Percentiles rank a stretch among this genome's conserved stretches.
Evolutionary conservation across 441 rosid genomes (phyloP).

Genomic region (Aleurites moluccanus): DNA sequence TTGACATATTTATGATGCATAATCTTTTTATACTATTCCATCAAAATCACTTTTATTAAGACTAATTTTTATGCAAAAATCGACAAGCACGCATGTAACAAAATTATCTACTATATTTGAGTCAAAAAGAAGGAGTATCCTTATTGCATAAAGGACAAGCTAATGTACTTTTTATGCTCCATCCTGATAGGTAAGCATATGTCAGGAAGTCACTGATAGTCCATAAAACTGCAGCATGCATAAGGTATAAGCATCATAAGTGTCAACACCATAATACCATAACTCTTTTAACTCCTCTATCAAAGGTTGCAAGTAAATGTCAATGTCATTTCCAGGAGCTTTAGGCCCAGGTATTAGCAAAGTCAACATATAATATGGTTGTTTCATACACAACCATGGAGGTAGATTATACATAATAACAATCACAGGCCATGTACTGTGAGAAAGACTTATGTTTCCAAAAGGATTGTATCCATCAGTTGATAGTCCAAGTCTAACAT

Average conservation of each 20-base stretch:
- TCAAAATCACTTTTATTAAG: background rate
- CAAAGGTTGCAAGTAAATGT: constrained; percentile 20
- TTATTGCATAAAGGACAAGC: too few species aligned
- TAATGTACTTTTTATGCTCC: too few species aligned
- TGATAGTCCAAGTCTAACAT: background rate
- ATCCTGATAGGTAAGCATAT: too few species aligned
- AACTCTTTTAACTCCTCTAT: constrained; percentile 17
- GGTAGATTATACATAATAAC: constrained; percentile 15
- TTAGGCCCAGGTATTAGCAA: constrained; percentile 3
- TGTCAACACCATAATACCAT: constrained; percentile 9
- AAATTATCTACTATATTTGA: too few species aligned
- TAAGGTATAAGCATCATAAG: background rate
- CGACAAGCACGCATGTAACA: too few species aligned
- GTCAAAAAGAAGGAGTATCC: too few species aligned
- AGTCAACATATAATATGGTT: background rate
- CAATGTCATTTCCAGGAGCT: constrained; percentile 11
- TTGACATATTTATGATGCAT: background rate
- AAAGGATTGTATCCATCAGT: background rate
- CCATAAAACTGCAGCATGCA: too few species aligned
- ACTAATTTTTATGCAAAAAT: background rate
- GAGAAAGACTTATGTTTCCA: background rate
- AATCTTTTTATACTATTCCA: background rate
- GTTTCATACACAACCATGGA: constrained; percentile 27
- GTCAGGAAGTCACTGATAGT: too few species aligned
- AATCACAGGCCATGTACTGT: background rate